phyloP scores from a whole-genome alignment of 306 rosid species.

The apple (Malus domestica) region ASM211411v1 NC_041794.1:1986501-1987000 shows the following conservation, averaged over 20 bases:
- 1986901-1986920: slow-evolving; percentile 37
- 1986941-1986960: slow-evolving; percentile 25
- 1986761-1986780: slow-evolving; percentile 66
- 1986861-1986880: slow-evolving; percentile 36
- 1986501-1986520: slow-evolving; percentile 62
- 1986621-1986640: slow-evolving; percentile 93
- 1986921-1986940: slow-evolving; percentile 29
- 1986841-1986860: slow-evolving; percentile 53
- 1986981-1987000: slow-evolving; percentile 19
- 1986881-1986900: slow-evolving; percentile 27
- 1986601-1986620: slow-evolving; percentile 92
- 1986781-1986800: slow-evolving; percentile 65
- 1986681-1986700: slow-evolving; percentile 82
- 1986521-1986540: slow-evolving; percentile 89
- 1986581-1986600: slow-evolving; percentile 93
- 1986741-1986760: slow-evolving; percentile 82
- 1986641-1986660: slow-evolving; percentile 47
- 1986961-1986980: slow-evolving; percentile 30
- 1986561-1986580: slow-evolving; percentile 87
- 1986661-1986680: slow-evolving; percentile 57
- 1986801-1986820: slow-evolving; percentile 77
- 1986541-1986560: slow-evolving; percentile 59
- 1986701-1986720: slow-evolving; percentile 68
- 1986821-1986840: slow-evolving; percentile 48
- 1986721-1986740: slow-evolving; percentile 71